phyloP scores from a whole-genome alignment of 257 asterid genomes.

The Solanum gracilifrons region DNA sequence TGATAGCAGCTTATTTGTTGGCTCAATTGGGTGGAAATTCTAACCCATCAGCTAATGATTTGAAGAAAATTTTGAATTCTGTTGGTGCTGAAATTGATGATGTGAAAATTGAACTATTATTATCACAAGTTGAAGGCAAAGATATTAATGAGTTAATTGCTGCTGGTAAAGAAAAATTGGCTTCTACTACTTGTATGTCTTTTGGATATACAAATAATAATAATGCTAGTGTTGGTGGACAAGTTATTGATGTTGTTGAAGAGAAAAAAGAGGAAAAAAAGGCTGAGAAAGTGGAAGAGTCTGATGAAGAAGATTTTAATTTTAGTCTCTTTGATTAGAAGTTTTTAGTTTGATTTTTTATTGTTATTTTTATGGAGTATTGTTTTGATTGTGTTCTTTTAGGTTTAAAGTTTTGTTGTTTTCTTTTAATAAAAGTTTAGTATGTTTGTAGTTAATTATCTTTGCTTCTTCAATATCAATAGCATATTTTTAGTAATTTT shows the following conservation, averaged over 20 bases:
- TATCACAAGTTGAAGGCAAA: slow-evolving; percentile 1
- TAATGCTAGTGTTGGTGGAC: neutral
- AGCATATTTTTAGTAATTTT: no score
- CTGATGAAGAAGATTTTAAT: slow-evolving; percentile 1
- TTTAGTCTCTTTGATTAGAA: neutral
- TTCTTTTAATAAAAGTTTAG: neutral
- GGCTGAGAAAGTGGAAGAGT: slow-evolving; percentile 1
- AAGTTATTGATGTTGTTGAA: neutral
- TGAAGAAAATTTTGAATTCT: slow-evolving; percentile 1
- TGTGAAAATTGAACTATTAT: neutral
- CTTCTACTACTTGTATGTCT: neutral
- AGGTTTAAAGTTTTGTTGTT: neutral
- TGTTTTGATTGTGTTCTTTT: neutral
- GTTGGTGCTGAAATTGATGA: slow-evolving; percentile 9
- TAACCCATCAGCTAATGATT: neutral
- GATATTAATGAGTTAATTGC: slow-evolving; percentile 6
- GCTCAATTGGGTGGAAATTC: slow-evolving; percentile 12
- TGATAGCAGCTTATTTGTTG: slow-evolving; percentile 9
- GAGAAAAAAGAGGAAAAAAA: neutral
- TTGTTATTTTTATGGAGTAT: neutral
- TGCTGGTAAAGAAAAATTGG: slow-evolving; percentile 3
- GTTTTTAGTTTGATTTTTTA: neutral
- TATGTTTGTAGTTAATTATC: neutral
- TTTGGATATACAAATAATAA: neutral
- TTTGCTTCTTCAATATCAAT: neutral